phyloP scores from a whole-genome alignment of 2,329 filamentous ascomycete species.

The Teratosphaeria gauchensis region DNA sequence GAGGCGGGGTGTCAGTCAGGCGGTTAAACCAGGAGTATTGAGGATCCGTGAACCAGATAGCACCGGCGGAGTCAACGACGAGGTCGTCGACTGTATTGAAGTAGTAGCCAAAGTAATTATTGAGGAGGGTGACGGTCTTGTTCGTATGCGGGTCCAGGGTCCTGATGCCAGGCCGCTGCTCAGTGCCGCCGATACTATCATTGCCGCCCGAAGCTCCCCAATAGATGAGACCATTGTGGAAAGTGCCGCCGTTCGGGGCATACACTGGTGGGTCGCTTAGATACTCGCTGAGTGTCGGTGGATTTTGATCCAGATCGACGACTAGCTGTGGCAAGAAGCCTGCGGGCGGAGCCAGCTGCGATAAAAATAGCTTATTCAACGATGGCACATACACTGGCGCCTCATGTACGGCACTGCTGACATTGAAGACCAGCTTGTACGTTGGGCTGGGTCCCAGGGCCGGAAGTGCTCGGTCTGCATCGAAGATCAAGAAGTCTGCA shows the following conservation, averaged over 20 bases:
- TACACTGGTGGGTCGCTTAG: slow-evolving; percentile 36
- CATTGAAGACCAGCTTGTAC: slow-evolving; percentile 30
- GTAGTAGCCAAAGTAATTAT: slow-evolving; percentile 40
- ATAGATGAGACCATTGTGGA: slow-evolving; percentile 31
- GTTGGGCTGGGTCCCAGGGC: slow-evolving; percentile 29
- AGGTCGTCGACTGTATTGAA: slow-evolving; percentile 37
- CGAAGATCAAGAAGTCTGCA: slow-evolving; percentile 32
- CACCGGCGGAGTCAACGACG: slow-evolving; percentile 33
- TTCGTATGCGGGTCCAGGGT: slow-evolving; percentile 38
- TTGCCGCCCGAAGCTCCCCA: slow-evolving; percentile 31
- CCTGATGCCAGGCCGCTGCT: slow-evolving; percentile 33
- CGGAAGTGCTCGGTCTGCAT: slow-evolving; percentile 27
- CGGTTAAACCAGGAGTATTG: slow-evolving; percentile 29
- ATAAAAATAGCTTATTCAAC: slow-evolving; percentile 33
- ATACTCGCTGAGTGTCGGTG: slow-evolving; percentile 30
- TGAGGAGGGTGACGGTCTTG: slow-evolving; percentile 32
- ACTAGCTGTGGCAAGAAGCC: slow-evolving; percentile 28
- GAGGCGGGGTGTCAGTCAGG: slow-evolving; percentile 28
- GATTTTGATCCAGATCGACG: slow-evolving; percentile 35
- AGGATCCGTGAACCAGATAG: slow-evolving; percentile 44
- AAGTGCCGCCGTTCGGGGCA: slow-evolving; percentile 34
- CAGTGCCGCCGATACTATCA: slow-evolving; percentile 26
- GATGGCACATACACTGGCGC: slow-evolving; percentile 33
- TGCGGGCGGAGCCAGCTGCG: slow-evolving; percentile 28
- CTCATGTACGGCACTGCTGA: slow-evolving; percentile 32